Evolutionary conservation across 2,329 filamentous ascomycete genomes (phyloP), one percentile per base, ranked within the genome.

Genomic region (Sporothrix mexicana): DNA sequence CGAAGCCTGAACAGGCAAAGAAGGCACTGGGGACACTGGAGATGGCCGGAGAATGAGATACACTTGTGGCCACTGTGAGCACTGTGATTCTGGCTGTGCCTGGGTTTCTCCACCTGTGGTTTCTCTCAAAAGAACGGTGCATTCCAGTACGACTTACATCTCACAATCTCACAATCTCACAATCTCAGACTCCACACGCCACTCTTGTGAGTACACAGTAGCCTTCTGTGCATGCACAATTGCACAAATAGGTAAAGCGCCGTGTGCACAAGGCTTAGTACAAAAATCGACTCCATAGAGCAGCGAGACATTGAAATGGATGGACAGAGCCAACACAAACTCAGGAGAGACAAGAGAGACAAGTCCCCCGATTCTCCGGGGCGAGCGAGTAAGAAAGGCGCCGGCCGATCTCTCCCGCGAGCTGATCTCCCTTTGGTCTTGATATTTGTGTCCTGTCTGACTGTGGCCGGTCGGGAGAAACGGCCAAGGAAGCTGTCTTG

Each of bases 201-300:
- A 36, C 30, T 36, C 30, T 2, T 36, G 7, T 36, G 30, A 36
- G 30, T 20, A 17, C 41, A 55, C 17, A 53, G n/a, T 20, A 51
- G 20, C n/a, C 10, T 25, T 47, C 41, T 66, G 61, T 17, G 12
- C 61, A 25, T 47, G 61, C 61, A 45, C 41, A 47, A 66, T 47
- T 66, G 61, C 61, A 47, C 61, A 66, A 47, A 47, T 3, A 41
- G 61, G 61, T 12, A 66, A 66, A 20, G 41, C 47, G 61, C 41
- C 61, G 61, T 20, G 20, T 47, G 61, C 61, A 66, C 61, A 66
- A 25, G 61, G 61, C 61, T 45, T 66, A 15, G 61, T 47, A 12
- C 57, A 62, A 41, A 45, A n/a, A 2, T 17, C 7, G 17, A n/a
- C 12, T n/a, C n/a, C 5, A 36, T 25, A 36, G 57, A 61, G 17